Percentiles rank a stretch among this genome's conserved stretches.
Conservation (phyloP, 306 rosid genomes). For the Fragaria ananassa region DNA sequence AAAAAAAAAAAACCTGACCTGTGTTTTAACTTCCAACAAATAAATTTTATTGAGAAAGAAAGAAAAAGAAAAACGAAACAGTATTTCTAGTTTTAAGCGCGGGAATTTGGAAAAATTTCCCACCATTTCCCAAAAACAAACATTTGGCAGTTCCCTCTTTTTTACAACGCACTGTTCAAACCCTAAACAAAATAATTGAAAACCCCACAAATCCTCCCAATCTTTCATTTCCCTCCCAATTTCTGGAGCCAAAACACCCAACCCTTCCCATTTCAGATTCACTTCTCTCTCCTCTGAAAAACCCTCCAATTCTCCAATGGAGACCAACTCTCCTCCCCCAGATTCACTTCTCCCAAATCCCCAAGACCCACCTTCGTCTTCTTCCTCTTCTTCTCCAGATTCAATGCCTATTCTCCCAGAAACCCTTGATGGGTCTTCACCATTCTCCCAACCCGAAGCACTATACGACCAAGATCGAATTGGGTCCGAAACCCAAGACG, state of each 20-base stretch:
- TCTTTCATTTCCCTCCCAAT: slow-evolving; percentile 19
- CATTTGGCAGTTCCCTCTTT: slow-evolving; percentile 39
- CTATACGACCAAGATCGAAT: neutral
- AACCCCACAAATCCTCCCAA: neutral
- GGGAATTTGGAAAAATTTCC: slow-evolving; percentile 22
- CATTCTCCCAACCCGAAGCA: neutral
- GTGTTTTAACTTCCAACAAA: too few species aligned
- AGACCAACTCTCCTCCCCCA: neutral
- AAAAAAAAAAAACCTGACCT: too few species aligned
- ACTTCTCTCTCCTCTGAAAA: neutral
- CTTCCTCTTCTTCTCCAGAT: slow-evolving; percentile 1
- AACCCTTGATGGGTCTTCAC: slow-evolving; percentile 15
- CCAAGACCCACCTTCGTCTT: neutral
- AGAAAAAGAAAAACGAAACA: too few species aligned
- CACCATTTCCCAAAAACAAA: slow-evolving; percentile 29
- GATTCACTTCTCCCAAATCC: neutral
- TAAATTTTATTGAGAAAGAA: too few species aligned
- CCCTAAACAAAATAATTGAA: neutral
- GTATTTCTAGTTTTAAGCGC: neutral
- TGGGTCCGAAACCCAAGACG: neutral
- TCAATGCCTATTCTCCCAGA: slow-evolving; percentile 1
- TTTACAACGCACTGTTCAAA: slow-evolving; percentile 15
- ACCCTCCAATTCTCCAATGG: slow-evolving; percentile 5
- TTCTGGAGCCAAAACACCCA: neutral
- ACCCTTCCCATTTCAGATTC: neutral